Conservation (phyloP, 805 yeast species). For the Zygotorulaspora danielsina region DNA sequence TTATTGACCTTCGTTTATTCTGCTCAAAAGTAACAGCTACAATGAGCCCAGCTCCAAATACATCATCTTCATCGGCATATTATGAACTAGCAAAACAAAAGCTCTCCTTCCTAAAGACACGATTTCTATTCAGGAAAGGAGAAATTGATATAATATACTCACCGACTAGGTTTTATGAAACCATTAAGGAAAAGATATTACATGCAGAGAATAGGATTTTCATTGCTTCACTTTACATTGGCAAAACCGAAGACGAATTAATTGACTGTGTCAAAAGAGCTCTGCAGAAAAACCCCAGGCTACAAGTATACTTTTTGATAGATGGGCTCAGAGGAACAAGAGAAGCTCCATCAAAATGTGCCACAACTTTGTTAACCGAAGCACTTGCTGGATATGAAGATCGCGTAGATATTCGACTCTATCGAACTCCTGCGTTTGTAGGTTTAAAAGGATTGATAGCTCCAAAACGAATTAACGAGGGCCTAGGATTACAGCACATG, state of each 20-base stretch:
- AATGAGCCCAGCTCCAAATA: not conserved
- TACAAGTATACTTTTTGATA: constrained; percentile 67
- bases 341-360: constrained; percentile 75
- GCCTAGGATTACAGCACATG: constrained; percentile 94
- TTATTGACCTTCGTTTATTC: not conserved
- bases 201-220: constrained; percentile 65
- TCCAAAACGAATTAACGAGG: constrained; percentile 86
- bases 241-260: constrained; percentile 75
- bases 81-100: constrained; percentile 16
- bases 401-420: constrained; percentile 76
- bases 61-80: constrained; percentile 8
- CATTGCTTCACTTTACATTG: constrained; percentile 81
- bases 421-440: constrained; percentile 80
- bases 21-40: not conserved
- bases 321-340: constrained; percentile 93
- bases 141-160: constrained; percentile 58
- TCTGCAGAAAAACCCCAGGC: constrained; percentile 50
- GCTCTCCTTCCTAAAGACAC: constrained; percentile 23
- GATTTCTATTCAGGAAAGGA: constrained; percentile 53
- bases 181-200: constrained; percentile 57
- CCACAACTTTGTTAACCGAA: constrained; percentile 69
- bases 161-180: constrained; percentile 70
- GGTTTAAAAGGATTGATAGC: constrained; percentile 61
- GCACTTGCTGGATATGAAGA: constrained; percentile 55
- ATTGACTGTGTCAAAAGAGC: constrained; percentile 60